Evolutionary conservation across 2,329 filamentous ascomycete species (phyloP), one percentile per base, ranked within the genome.

Genomic region (Chrysoporthe puriensis): DNA sequence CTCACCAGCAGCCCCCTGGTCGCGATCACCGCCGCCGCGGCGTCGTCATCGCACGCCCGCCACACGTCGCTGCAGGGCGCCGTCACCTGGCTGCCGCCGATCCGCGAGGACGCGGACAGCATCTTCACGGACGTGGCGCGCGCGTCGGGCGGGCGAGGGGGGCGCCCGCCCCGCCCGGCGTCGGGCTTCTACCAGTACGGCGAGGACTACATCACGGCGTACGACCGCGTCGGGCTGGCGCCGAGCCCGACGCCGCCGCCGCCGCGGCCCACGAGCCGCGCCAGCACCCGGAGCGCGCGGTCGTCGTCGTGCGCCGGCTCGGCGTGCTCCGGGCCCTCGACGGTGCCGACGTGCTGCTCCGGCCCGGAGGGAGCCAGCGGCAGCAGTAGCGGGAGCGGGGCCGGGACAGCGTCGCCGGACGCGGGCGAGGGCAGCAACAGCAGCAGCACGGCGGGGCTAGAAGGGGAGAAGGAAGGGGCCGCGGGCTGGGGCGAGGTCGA

Each of bases 121-220:
- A 54, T 67, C 36, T 60, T 67, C 62, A 58, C 34, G n/a, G 63
- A 63, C 32, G 21, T 66, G 9, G 42, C 48, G 16, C 59, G 18
- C 21, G 14, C 32, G 11, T 11, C 50, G 4, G 60, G 40, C n/a
- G n/a, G 57, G 9, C 40, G 60, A 6, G 60, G 60, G 32, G 54
- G 56, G 36, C 57, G 57, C 34, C 42, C 57, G 14, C 11, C n/a
- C n/a, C n/a, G 14, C 3, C 36, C 7, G 40, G 6, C 6, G 34
- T 16, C 14, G 26, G 48, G 58, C 7, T 67, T 65, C 34, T 69
- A 69, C 52, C 68, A 64, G 52, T 69, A 69, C n/a, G 68, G 68
- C 52, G 68, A 69, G 58, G 68, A 69, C 48, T 69, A 69, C 48
- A 67, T 69, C 43, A 69, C 68, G 4, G 36, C 65, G 34, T 67